Percentiles rank a stretch among this genome's conserved stretches.
Conservation (phyloP, 495 filamentous ascomycete genomes). For the Cercophora scortea region DNA sequence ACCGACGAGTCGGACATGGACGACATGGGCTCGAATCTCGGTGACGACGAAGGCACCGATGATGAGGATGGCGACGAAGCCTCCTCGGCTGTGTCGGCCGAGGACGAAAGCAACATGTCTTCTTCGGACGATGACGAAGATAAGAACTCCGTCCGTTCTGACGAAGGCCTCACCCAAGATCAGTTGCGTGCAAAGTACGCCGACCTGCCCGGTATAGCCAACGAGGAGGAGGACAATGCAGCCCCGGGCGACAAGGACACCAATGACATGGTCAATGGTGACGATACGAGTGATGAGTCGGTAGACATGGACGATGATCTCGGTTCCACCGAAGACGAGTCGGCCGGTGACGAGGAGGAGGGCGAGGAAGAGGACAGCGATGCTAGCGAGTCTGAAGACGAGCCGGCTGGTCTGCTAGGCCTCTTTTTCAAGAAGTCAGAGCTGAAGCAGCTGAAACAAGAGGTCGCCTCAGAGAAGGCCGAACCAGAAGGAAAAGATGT, state of each 20-base stretch:
- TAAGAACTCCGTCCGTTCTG: conserved; percentile 49
- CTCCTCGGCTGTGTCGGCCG: conserved; percentile 18
- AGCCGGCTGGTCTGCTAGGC: conserved; percentile 55
- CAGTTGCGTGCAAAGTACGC: conserved; percentile 75
- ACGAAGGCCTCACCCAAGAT: conserved; percentile 71
- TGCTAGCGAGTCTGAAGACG: conserved; percentile 45
- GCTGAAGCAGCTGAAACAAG: conserved; percentile 34
- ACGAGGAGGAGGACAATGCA: conserved; percentile 8
- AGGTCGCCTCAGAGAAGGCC: conserved; percentile 6
- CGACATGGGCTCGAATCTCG: conserved; percentile 37
- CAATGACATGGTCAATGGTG: conserved; percentile 31
- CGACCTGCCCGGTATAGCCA: conserved; percentile 42
- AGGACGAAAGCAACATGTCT: conserved; percentile 69
- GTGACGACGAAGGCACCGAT: conserved; percentile 31
- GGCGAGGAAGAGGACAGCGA: conserved; percentile 37
- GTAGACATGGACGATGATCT: conserved; percentile 86
- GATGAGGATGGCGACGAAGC: conserved; percentile 19
- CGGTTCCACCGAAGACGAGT: conserved; percentile 57
- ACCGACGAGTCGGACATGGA: conserved; percentile 42
- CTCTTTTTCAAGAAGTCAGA: conserved; percentile 50
- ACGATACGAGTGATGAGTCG: conserved; percentile 70
- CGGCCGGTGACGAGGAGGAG: conserved; percentile 33
- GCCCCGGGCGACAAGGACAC: conserved; percentile 13
- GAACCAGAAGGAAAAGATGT: conserved; percentile 10
- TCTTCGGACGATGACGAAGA: conserved; percentile 53